phyloP scores from a whole-genome alignment of 2,329 filamentous ascomycete genomes.

The Ceratocystis diversiconidia region DNA sequence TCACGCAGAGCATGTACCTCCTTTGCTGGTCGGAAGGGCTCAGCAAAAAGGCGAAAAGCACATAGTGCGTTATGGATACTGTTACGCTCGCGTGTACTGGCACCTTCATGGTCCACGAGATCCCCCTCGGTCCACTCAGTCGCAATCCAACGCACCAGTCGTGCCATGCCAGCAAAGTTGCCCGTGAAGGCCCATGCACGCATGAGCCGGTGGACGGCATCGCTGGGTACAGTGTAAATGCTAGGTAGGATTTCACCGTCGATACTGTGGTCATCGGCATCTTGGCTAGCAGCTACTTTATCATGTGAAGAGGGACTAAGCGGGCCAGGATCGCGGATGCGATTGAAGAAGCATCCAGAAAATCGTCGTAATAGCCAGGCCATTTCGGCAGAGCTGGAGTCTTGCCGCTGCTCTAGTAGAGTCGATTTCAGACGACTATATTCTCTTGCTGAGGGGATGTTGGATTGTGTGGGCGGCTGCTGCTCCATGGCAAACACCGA shows the following conservation, averaged over 20 bases:
- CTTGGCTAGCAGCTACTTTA: neutral
- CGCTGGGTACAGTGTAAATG: conserved; percentile 1
- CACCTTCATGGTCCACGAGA: conserved; percentile 19
- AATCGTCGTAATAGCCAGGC: conserved; percentile 14
- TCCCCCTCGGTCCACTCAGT: conserved; percentile 29
- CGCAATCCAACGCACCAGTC: conserved; percentile 45
- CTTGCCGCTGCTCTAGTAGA: neutral
- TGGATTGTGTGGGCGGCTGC: neutral
- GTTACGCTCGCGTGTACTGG: conserved; percentile 24
- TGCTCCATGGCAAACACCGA: conserved; percentile 9
- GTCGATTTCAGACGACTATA: conserved; percentile 8
- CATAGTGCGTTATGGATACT: conserved; percentile 28
- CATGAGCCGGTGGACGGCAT: conserved; percentile 26
- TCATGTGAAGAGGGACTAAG: neutral
- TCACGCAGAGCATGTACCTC: conserved; percentile 24
- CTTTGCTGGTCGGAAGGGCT: conserved; percentile 28
- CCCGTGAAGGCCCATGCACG: conserved; percentile 46
- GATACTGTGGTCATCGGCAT: neutral
- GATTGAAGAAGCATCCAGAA: conserved; percentile 6
- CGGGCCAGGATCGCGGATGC: neutral
- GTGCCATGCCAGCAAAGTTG: conserved; percentile 43
- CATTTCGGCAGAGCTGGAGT: conserved; percentile 1
- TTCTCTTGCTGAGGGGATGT: conserved; percentile 3
- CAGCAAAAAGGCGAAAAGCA: conserved; percentile 35
- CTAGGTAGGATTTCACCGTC: neutral